phyloP scores from a whole-genome alignment of 1,284 basidiomycete genomes.

The Sporisorium sorghi region DNA sequence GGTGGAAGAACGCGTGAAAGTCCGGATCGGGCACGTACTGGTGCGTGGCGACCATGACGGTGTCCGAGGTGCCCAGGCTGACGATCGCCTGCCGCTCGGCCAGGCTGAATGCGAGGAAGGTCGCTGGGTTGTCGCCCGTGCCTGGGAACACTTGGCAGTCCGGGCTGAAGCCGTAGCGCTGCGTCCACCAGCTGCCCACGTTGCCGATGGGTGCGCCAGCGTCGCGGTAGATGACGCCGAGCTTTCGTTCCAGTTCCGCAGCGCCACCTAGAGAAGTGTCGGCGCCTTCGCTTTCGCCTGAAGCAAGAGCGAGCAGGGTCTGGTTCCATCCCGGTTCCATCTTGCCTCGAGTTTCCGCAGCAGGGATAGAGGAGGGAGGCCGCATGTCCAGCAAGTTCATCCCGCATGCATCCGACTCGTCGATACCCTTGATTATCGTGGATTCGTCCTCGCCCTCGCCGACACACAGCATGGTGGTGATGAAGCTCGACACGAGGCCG shows the following conservation, averaged over 20 bases:
- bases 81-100: slow-evolving; percentile 85
- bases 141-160: slow-evolving; percentile 85
- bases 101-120: slow-evolving; percentile 78
- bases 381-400: slow-evolving; percentile 79
- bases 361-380: slow-evolving; percentile 80
- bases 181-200: slow-evolving; percentile 79
- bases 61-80: slow-evolving; percentile 91
- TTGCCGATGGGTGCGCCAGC: slow-evolving; percentile 78
- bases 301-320: slow-evolving; percentile 66
- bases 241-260: slow-evolving; percentile 77
- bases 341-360: slow-evolving; percentile 65
- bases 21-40: slow-evolving; percentile 71
- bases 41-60: slow-evolving; percentile 78
- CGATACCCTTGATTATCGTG: slow-evolving; percentile 74
- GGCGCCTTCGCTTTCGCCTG: slow-evolving; percentile 68
- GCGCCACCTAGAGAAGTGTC: slow-evolving; percentile 69
- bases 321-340: slow-evolving; percentile 59
- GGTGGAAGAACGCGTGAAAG: slow-evolving; percentile 73
- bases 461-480: slow-evolving; percentile 80
- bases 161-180: slow-evolving; percentile 80
- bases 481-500: slow-evolving; percentile 84
- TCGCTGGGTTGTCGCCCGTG: slow-evolving; percentile 92
- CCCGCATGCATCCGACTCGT: slow-evolving; percentile 82
- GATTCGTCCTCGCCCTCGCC: slow-evolving; percentile 67
- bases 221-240: slow-evolving; percentile 81